Evolutionary conservation across 495 filamentous ascomycete genomes (phyloP).

Genomic region (Daldinia vernicosa): DNA sequence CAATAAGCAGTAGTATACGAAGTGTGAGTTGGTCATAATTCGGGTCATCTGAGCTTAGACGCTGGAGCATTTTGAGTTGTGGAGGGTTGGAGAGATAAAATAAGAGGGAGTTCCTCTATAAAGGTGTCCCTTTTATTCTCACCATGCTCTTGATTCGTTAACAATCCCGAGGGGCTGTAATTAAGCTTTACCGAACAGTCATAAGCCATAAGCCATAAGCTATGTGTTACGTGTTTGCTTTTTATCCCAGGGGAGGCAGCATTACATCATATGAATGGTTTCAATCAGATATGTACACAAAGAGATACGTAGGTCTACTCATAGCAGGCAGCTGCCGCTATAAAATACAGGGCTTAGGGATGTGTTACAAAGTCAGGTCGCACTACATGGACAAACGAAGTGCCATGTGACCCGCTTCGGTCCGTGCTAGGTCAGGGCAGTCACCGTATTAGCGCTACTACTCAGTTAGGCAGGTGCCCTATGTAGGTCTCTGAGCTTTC

Average conservation of each 20-base stretch:
- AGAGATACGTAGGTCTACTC: neutral
- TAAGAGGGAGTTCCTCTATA: slow-evolving; percentile 8
- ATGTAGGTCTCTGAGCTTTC: neutral
- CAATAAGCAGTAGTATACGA: slow-evolving; percentile 23
- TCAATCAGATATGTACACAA: neutral
- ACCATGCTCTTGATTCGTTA: neutral
- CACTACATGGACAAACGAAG: neutral
- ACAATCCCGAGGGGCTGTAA: neutral
- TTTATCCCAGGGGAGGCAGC: neutral
- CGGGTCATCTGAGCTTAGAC: slow-evolving; percentile 9
- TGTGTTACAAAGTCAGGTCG: neutral
- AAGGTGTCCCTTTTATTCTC: neutral
- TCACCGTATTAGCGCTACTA: slow-evolving; percentile 1
- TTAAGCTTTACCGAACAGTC: neutral
- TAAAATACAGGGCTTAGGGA: neutral
- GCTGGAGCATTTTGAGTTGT: neutral
- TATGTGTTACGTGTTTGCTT: neutral
- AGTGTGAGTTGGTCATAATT: slow-evolving; percentile 30
- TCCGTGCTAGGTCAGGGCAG: neutral
- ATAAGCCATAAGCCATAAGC: neutral
- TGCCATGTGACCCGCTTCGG: neutral
- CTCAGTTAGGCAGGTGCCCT: neutral
- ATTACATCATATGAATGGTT: neutral
- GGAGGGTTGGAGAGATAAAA: slow-evolving; percentile 5
- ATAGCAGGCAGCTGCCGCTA: neutral